phyloP scores from a whole-genome alignment of 345 rosid genomes.

The Salix koriyanagi region DNA sequence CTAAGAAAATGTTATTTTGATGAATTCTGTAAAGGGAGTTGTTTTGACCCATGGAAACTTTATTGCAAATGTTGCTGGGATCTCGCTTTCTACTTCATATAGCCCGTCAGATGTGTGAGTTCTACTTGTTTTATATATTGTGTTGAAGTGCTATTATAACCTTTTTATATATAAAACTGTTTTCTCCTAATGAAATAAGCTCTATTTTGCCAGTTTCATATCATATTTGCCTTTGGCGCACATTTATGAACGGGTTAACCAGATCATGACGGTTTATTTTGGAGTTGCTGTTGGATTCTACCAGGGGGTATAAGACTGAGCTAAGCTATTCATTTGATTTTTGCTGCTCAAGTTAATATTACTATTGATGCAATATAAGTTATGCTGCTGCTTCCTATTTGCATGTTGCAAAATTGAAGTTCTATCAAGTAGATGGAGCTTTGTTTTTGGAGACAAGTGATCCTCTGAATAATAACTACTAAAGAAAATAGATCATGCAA shows the following conservation, averaged over 20 bases:
- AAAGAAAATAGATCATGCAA: background rate
- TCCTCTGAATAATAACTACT: background rate
- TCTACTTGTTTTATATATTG: conserved; percentile 3
- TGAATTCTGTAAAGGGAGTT: conserved; percentile 59
- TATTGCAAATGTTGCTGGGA: conserved; percentile 83
- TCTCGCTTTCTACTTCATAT: conserved; percentile 39
- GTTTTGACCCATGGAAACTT: conserved; percentile 79
- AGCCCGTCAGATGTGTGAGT: conserved; percentile 87
- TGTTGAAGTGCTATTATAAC: background rate
- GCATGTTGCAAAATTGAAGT: background rate
- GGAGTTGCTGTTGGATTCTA: conserved; percentile 95
- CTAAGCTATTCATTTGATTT: background rate
- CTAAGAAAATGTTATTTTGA: conserved; percentile 17
- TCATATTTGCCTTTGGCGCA: conserved; percentile 97
- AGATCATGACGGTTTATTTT: conserved; percentile 48
- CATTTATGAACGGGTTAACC: conserved; percentile 85
- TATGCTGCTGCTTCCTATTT: conserved; percentile 2
- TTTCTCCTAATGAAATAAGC: conserved; percentile 15
- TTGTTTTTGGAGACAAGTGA: background rate
- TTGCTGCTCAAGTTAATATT: background rate
- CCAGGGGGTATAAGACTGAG: conserved; percentile 75
- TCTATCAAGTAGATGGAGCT: background rate
- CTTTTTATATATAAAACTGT: conserved; percentile 10
- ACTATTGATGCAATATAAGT: background rate
- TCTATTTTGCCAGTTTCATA: conserved; percentile 55